Evolutionary conservation across 2,329 filamentous ascomycete species (phyloP).

Genomic region (Lomentospora prolificans): DNA sequence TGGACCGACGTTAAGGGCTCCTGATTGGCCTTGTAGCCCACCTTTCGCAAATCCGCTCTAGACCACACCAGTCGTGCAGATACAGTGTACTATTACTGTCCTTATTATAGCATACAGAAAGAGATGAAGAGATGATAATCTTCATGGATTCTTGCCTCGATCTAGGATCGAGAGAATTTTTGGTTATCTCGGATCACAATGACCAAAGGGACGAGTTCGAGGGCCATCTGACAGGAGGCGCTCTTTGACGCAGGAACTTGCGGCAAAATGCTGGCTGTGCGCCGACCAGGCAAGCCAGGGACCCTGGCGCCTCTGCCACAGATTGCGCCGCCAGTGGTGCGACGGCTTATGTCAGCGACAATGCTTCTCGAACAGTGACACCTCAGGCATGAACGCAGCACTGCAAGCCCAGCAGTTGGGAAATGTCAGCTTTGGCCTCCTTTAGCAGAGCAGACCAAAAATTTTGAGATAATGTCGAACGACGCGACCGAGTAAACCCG

Average conservation of each 20-base stretch:
- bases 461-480: constrained; percentile 5
- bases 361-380: background rate
- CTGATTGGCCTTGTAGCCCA: background rate
- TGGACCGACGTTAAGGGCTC: background rate
- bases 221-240: background rate
- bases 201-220: background rate
- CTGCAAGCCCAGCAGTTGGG: background rate
- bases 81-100: background rate
- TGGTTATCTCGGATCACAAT: no score
- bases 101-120: background rate
- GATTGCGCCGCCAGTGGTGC: no score
- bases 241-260: background rate
- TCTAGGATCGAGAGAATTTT: background rate
- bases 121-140: no score
- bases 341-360: background rate
- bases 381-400: background rate
- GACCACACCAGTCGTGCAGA: background rate
- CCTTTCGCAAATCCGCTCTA: background rate
- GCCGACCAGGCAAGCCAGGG: background rate
- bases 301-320: background rate
- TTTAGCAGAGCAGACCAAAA: constrained; percentile 1
- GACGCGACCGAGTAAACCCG: background rate
- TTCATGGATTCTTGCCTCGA: background rate
- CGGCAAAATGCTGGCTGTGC: background rate
- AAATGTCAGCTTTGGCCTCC: background rate